phyloP scores from a whole-genome alignment of 2,329 filamentous ascomycete genomes.

The Sporothrix luriei region DNA sequence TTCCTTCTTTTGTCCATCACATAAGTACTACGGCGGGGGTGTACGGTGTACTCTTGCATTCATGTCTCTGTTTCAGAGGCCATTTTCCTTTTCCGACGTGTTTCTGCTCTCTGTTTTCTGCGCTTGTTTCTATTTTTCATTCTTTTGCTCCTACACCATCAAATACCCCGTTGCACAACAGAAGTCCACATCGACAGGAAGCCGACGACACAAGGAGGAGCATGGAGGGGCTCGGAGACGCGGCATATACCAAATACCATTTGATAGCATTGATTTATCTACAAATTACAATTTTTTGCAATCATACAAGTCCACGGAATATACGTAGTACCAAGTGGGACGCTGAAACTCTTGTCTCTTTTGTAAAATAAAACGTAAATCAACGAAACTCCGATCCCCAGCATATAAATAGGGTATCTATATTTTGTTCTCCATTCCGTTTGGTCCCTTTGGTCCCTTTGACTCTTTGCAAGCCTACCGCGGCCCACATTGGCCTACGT shows the following conservation, averaged over 20 bases:
- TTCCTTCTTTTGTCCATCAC: neutral
- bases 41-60: neutral
- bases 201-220: neutral
- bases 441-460: neutral
- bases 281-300: neutral
- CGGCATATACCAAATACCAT: constrained; percentile 21
- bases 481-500: neutral
- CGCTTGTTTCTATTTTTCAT: neutral
- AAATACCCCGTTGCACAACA: constrained; percentile 23
- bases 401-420: constrained; percentile 21
- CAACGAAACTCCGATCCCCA: constrained; percentile 6
- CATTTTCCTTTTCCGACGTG: neutral
- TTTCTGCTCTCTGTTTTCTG: neutral
- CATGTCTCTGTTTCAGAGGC: neutral
- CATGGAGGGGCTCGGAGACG: neutral
- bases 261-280: neutral
- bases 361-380: neutral
- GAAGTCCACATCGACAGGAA: neutral
- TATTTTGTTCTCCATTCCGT: neutral
- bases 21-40: neutral
- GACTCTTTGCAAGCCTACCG: too few species aligned
- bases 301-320: neutral
- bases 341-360: too few species aligned
- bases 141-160: neutral
- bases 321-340: too few species aligned